Conservation (phyloP, 2,329 filamentous ascomycete genomes). For the Aspergillus nomiae region DNA sequence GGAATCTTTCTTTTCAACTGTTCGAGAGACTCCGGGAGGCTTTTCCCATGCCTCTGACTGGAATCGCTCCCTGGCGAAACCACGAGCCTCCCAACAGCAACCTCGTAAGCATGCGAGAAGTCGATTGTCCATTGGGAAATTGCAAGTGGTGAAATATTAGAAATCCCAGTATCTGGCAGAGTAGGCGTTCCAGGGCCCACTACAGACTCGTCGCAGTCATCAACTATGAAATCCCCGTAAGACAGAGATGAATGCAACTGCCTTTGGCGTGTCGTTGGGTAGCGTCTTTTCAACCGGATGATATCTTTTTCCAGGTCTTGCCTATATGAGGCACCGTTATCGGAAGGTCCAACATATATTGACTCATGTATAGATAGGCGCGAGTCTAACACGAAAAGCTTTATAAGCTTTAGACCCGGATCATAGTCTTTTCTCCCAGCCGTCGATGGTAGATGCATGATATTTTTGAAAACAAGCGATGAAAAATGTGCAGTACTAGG, state of each 20-base stretch:
- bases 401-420: constrained; percentile 31
- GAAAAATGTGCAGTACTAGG: constrained; percentile 24
- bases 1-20: constrained; percentile 18
- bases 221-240: constrained; percentile 38
- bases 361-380: constrained; percentile 38
- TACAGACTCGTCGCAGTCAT: constrained; percentile 39
- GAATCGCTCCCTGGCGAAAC: constrained; percentile 1
- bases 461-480: constrained; percentile 37
- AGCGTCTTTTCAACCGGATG: constrained; percentile 26
- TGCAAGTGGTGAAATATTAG: constrained; percentile 13
- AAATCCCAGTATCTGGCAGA: constrained; percentile 11
- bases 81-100: constrained; percentile 22
- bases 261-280: constrained; percentile 13
- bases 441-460: constrained; percentile 25
- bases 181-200: constrained; percentile 8
- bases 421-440: constrained; percentile 21
- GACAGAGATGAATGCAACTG: constrained; percentile 7
- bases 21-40: constrained; percentile 28
- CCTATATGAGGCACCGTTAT: constrained; percentile 14
- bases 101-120: constrained; percentile 30
- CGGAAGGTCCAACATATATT: constrained; percentile 27
- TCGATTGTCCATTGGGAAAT: constrained; percentile 33
- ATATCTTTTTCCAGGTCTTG: constrained; percentile 18
- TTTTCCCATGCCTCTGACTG: constrained; percentile 5
- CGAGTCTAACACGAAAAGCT: constrained; percentile 39